Evolutionary conservation across 2,329 filamentous ascomycete genomes (phyloP), one percentile per base, ranked within the genome.

Genomic region (Thermomyces lanuginosus): DNA sequence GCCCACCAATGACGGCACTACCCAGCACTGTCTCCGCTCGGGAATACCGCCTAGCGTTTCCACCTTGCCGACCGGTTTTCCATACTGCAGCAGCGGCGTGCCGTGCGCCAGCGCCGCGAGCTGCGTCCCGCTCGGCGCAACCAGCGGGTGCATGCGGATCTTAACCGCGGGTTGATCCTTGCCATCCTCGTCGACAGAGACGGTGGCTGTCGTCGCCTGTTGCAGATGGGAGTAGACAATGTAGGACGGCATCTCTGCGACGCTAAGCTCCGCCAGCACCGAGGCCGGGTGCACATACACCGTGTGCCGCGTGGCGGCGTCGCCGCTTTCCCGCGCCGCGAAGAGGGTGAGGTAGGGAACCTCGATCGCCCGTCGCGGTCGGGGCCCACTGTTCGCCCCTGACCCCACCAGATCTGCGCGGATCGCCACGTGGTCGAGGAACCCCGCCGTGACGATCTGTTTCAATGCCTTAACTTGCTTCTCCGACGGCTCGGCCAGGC

Each of bases 351-450:
- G 53, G 46, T 95, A 98, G 0, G 86, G 79, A 2, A 95, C 79
- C 40, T 95, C 83, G 37, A 89, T 91, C 2, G 84, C 79, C n/a
- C 83, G 71, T 26, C 71, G 72, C 0, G 84, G 80, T 35, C 78
- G 81, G 10, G 76, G 64, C 23, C 62, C 55, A 28, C 66, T 55
- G 34, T 76, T 72, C 1, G 75, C 73, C 1, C 80, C 78, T 8
- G 64, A 66, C 1, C 82, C 80, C 0, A 81, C 66, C n/a, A 82
- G 61, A 50, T 98, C 86, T 3, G 80, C 81, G 33, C 89, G 79
- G 40, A 95, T 83, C 23, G 89, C 89, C 21, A 98, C 69, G 40
- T 93, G 79, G 52, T 98, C 89, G 43, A 95, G 72, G 56, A 93
- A 95, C 1, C 86, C 89, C 0, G 82, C 77, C 0, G 86, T 81